These are phyloP conservation scores for Talaromyces verruculosus DNA, from an alignment of 2,329 filamentous ascomycete genomes.

Conservation along the genomic window DNA sequence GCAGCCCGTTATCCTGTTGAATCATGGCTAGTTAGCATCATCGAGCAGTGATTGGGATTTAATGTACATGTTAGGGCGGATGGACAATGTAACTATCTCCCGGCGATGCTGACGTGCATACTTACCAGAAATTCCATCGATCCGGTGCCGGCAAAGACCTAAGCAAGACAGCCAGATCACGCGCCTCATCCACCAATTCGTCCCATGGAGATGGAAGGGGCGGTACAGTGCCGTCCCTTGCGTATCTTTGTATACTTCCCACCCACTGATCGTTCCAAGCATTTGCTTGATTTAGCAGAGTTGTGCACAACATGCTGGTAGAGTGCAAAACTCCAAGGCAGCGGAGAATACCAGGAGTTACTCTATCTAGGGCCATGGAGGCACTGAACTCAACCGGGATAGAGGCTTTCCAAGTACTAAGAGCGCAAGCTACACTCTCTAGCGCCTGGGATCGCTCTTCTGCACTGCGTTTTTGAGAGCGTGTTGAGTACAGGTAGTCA, in stretches of 20 bases:
- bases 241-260: background rate
- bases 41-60: background rate
- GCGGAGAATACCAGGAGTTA: background rate
- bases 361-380: background rate
- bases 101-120: background rate
- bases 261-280: background rate
- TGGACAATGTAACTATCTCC: background rate
- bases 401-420: background rate
- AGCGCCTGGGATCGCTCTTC: background rate
- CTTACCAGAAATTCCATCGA: background rate
- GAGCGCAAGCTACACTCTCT: background rate
- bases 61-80: background rate
- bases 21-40: background rate
- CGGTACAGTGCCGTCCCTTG: background rate
- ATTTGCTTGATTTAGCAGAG: background rate
- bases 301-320: background rate
- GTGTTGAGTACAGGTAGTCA: background rate
- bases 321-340: background rate
- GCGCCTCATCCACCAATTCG: background rate
- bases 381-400: background rate
- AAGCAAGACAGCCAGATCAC: background rate
- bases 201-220: background rate
- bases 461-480: background rate
- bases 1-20: background rate
- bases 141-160: background rate